phyloP scores from a whole-genome alignment of 352 stramenopile species.

The Pythium brassicae region DNA sequence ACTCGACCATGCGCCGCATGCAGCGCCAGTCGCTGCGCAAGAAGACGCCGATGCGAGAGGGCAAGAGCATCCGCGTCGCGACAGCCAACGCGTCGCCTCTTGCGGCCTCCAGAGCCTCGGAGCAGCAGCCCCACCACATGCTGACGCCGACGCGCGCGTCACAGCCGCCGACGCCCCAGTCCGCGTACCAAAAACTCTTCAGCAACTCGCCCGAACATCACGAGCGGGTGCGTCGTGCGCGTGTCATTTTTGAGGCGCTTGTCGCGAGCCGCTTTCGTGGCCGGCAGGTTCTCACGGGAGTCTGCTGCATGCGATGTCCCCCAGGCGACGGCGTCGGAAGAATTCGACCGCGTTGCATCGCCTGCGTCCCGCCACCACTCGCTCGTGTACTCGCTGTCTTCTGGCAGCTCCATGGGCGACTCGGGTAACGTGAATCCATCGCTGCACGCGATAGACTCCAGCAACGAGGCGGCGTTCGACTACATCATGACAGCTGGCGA shows the following conservation, averaged over 20 bases:
- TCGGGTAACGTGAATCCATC: slow-evolving; percentile 13
- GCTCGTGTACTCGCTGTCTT: slow-evolving; percentile 34
- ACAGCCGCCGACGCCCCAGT: slow-evolving; percentile 20
- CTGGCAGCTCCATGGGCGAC: slow-evolving; percentile 19
- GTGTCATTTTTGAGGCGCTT: not conserved
- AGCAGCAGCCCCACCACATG: slow-evolving; percentile 7
- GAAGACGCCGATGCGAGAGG: slow-evolving; percentile 76
- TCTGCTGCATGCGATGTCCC: not conserved
- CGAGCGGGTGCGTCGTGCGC: slow-evolving; percentile 27
- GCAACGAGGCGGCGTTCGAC: slow-evolving; percentile 31
- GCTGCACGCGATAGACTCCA: slow-evolving; percentile 16
- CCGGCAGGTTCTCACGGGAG: not conserved
- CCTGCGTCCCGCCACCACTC: slow-evolving; percentile 36
- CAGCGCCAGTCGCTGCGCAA: slow-evolving; percentile 84
- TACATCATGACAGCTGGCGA: slow-evolving; percentile 22
- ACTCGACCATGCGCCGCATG: slow-evolving; percentile 90
- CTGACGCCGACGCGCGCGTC: slow-evolving; percentile 1
- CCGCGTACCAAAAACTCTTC: slow-evolving; percentile 44
- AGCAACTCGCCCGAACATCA: slow-evolving; percentile 21
- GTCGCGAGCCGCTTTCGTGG: too few relatives aligned
- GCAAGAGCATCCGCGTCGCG: slow-evolving; percentile 75
- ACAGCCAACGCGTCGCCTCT: slow-evolving; percentile 44
- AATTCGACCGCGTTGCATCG: slow-evolving; percentile 42
- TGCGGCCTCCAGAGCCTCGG: slow-evolving; percentile 3
- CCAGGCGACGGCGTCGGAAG: slow-evolving; percentile 4